These are phyloP conservation scores for Fusarium euwallaceae DNA, from an alignment of 2,329 filamentous ascomycete species.

Conservation along the genomic window DNA sequence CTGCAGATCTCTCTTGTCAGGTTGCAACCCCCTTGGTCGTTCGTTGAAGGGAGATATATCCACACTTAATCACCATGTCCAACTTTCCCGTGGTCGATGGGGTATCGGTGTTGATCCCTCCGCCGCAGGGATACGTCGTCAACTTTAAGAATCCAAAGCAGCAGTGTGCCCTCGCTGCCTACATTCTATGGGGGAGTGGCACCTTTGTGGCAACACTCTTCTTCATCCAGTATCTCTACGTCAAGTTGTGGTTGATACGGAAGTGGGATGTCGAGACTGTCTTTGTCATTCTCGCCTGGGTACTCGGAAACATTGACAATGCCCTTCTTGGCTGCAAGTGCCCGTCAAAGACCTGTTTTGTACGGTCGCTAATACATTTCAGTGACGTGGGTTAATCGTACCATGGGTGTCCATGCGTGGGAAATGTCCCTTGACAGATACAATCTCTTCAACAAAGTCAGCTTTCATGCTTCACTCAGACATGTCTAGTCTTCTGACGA, in stretches of 20 bases:
- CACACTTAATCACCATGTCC: not conserved
- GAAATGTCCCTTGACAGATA: not conserved
- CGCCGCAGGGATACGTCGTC: not conserved
- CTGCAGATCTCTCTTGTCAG: not conserved
- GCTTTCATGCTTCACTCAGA: not conserved
- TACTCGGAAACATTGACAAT: not conserved
- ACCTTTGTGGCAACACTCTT: not conserved
- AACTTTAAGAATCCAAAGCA: not conserved
- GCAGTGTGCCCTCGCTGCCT: not conserved
- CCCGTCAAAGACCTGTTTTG: not conserved
- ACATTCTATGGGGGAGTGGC: not conserved
- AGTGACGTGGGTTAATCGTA: not conserved
- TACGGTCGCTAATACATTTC: not conserved
- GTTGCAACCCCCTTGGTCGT: too few relatives aligned
- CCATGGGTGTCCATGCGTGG: not conserved
- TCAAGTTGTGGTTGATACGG: not conserved
- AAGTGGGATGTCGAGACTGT: not conserved
- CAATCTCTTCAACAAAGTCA: not conserved
- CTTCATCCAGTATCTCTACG: not conserved
- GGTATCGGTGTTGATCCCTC: not conserved
- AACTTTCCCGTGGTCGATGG: not conserved
- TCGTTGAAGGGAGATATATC: not conserved
- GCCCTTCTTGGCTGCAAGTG: not conserved
- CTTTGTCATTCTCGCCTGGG: not conserved
- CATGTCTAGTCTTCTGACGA: not conserved